Evolutionary conservation across 2,329 filamentous ascomycete genomes (phyloP), one percentile per base, ranked within the genome.

Genomic region (Fusarium sp.): DNA sequence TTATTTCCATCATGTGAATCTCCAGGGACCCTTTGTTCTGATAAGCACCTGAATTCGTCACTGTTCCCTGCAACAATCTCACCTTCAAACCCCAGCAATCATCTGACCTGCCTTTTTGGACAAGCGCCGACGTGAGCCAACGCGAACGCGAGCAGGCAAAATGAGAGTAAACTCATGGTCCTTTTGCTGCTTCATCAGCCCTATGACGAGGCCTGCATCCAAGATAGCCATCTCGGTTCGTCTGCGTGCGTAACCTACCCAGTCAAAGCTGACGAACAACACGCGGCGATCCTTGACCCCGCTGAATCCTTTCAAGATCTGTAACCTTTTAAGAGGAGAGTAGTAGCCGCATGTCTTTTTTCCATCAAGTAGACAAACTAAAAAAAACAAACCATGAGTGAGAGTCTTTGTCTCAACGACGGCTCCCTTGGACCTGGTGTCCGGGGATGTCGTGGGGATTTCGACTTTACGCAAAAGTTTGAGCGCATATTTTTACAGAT

Each of bases 391-490:
- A n/a, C 39, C 16, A 79, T 80, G 78, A 73, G 31, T 58, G 77
- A 75, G 10, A 73, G 70, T 29, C 58, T 68, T 16, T 85, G 84
- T 57, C 69, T 77, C 57, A 82, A 82, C 73, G 85, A 86, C 67
- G 75, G 76, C 48, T 75, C 81, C 24, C 81, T 87, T 22, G 86
- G 87, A 4, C 86, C 87, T 0, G 73, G 77, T 8, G 84, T 88
- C n/a, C 72, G 72, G 11, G 85, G 84, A 24, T 88, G 86, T 65
- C 84, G 86, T 11, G 83, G 80, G 60, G 83, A 86, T 67, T 88
- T 88, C 64, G 87, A 88, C 74, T 88, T 88, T 66, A 88, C 87
- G 1, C 78, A 88, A 59, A 82, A 81, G 31, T 88, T 89, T 64
- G 86, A 88, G 75, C 81, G 84, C 22, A 80, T 87, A 5, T 82